A percentile compares a stretch with the other conserved stretches of the same genome.
Evolutionary conservation across 352 stramenopile species (phyloP).

Genomic region (Thraustotheca clavata): DNA sequence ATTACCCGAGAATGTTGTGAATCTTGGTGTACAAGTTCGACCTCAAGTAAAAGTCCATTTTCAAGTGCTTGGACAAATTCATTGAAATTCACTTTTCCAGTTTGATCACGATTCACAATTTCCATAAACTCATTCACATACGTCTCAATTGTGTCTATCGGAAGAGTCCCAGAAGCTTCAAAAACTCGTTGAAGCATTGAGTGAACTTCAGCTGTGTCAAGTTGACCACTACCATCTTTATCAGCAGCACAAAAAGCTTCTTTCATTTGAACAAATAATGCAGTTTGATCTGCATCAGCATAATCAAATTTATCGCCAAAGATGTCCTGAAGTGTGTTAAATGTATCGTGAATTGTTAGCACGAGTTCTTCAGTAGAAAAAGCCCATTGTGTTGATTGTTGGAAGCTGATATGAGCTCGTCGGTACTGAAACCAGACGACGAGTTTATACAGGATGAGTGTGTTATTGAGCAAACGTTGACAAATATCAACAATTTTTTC

Average conservation of each 20-base stretch:
- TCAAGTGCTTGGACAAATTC: constrained; percentile 69
- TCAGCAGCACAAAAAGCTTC: constrained; percentile 70
- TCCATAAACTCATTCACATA: constrained; percentile 72
- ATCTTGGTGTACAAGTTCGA: constrained; percentile 41
- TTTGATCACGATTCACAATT: constrained; percentile 50
- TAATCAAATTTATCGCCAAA: constrained; percentile 69
- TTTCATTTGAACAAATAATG: constrained; percentile 83
- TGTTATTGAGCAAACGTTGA: constrained; percentile 69
- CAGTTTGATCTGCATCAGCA: constrained; percentile 64
- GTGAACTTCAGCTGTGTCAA: constrained; percentile 61
- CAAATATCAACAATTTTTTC: constrained; percentile 47
- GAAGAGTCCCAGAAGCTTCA: constrained; percentile 52
- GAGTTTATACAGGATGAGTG: constrained; percentile 71
- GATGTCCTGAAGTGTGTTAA: constrained; percentile 59
- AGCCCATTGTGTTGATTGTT: constrained; percentile 29
- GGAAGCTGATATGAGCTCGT: constrained; percentile 29
- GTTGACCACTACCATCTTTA: constrained; percentile 70
- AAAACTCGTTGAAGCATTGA: constrained; percentile 74
- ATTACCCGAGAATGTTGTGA: not conserved
- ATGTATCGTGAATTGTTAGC: constrained; percentile 47
- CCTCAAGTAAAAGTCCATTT: constrained; percentile 61
- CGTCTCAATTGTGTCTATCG: constrained; percentile 49
- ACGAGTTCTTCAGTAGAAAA: constrained; percentile 42
- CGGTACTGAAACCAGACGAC: constrained; percentile 67
- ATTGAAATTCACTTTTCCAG: constrained; percentile 63